phyloP scores from a whole-genome alignment of 805 yeast species.

The Jamesozyma hellenica region DNA sequence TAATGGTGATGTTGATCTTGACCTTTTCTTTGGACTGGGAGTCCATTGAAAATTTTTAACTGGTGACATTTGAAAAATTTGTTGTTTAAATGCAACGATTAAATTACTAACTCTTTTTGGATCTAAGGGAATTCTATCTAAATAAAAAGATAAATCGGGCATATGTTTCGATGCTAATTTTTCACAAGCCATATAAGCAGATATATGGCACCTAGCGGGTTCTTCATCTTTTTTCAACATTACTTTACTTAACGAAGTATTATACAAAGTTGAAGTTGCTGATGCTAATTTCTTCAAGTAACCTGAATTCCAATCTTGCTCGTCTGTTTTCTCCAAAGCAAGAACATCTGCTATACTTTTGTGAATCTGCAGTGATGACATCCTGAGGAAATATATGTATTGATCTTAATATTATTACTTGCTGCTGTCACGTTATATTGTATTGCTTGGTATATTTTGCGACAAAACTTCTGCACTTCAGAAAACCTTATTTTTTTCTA shows the following conservation, averaged over 20 bases:
- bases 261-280: slow-evolving; percentile 34
- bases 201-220: slow-evolving; percentile 55
- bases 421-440: too few relatives aligned
- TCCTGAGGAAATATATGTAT: too few relatives aligned
- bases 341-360: slow-evolving; percentile 22
- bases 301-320: slow-evolving; percentile 21
- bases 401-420: too few relatives aligned
- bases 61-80: slow-evolving; percentile 29
- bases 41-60: slow-evolving; percentile 24
- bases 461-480: too few relatives aligned
- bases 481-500: too few relatives aligned
- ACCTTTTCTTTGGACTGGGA: slow-evolving; percentile 22
- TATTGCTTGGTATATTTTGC: too few relatives aligned
- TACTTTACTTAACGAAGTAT: slow-evolving; percentile 41
- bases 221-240: slow-evolving; percentile 48
- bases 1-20: slow-evolving; percentile 10
- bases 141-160: slow-evolving; percentile 39
- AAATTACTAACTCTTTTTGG: slow-evolving; percentile 33
- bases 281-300: slow-evolving; percentile 18
- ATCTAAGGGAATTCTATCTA: slow-evolving; percentile 50
- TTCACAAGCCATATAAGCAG: slow-evolving; percentile 54
- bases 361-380: slow-evolving; percentile 25
- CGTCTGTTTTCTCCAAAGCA: slow-evolving; percentile 12
- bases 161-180: slow-evolving; percentile 33
- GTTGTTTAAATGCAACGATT: slow-evolving; percentile 37